These are phyloP conservation scores for Veloboletus limbatus DNA, from an alignment of 1,284 basidiomycete species.

Conservation along the genomic window DNA sequence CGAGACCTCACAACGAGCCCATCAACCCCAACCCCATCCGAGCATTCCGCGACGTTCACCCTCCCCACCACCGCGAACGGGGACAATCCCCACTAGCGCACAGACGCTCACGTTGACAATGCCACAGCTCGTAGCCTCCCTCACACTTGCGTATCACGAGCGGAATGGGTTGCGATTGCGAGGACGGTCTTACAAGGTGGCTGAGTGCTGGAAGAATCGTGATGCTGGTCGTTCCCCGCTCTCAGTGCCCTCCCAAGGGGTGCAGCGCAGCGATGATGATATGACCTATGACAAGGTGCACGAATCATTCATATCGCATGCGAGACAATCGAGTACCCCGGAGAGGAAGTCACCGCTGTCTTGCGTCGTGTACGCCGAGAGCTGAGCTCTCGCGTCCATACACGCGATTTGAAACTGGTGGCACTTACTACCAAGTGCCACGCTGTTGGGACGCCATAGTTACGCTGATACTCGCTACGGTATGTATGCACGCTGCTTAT, in stretches of 20 bases:
- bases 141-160: conserved; percentile 30
- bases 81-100: conserved; percentile 1
- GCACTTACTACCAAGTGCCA: too few species aligned
- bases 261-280: conserved; percentile 4
- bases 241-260: conserved; percentile 2
- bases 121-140: conserved; percentile 33
- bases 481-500: neutral
- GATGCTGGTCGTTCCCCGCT: conserved; percentile 9
- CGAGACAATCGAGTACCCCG: conserved; percentile 16
- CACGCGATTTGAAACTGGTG: neutral
- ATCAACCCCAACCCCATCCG: conserved; percentile 1
- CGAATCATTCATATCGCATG: neutral
- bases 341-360: conserved; percentile 30
- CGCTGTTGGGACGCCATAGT: neutral
- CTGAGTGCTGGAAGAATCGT: conserved; percentile 9
- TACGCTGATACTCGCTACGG: neutral
- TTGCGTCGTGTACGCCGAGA: conserved; percentile 15
- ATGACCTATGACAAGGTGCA: conserved; percentile 1
- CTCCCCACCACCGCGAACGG: conserved; percentile 26
- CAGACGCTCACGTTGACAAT: conserved; percentile 26
- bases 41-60: conserved; percentile 28
- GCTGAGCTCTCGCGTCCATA: conserved; percentile 18
- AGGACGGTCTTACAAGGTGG: conserved; percentile 12
- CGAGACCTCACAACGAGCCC: conserved; percentile 7
- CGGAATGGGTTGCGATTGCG: conserved; percentile 19